Evolutionary conservation across 2,329 filamentous ascomycete genomes (phyloP), one percentile per base, ranked within the genome.

Genomic region (Colletotrichum sp.): DNA sequence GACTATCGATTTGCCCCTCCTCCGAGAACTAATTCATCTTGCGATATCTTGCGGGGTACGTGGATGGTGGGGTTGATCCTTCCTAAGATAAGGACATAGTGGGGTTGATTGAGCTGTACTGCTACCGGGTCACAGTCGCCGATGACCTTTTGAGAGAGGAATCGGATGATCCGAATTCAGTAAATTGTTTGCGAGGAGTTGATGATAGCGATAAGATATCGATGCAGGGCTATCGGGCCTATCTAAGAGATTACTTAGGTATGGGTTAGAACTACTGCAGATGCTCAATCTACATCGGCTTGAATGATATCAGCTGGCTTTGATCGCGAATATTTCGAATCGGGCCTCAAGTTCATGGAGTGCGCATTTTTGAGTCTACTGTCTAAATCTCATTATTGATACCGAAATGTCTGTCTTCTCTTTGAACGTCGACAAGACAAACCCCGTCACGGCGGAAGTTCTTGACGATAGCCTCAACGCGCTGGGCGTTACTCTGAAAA

Each of bases 341-440:
- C 43, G 2, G 6, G 1, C 10, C 5, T 52, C n/a, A 3, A 21
- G 12, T 21, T 13, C n/a, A 21, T 6, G 43, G 6, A 52, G 5
- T 21, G n/a, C n/a, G 6, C 12, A 4, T 3, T 3, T 12, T 12
- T 48, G 43, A 7, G 3, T 59, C 0, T n/a, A 2, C 24, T 13
- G 18, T 7, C 30, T 13, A 16, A 10, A 26, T 5, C 16, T 18
- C 30, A 4, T 8, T 5, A n/a, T 1, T n/a, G 26, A 59, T 4
- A 9, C 9, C 58, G 32, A 24, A 12, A 62, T 62, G 61, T 74
- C 72, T 7, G 72, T 74, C 10, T 74, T 74, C 34, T 74, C 71
- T 13, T 32, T 74, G 24, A 59, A 74, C 5, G 59, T 74, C 9
- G 71, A 30, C 7, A 64, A 58, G 24, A 13, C 71, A 13, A 74